Evolutionary conservation across 2,329 filamentous ascomycete genomes (phyloP).

Genomic region (Colletotrichum sp.): DNA sequence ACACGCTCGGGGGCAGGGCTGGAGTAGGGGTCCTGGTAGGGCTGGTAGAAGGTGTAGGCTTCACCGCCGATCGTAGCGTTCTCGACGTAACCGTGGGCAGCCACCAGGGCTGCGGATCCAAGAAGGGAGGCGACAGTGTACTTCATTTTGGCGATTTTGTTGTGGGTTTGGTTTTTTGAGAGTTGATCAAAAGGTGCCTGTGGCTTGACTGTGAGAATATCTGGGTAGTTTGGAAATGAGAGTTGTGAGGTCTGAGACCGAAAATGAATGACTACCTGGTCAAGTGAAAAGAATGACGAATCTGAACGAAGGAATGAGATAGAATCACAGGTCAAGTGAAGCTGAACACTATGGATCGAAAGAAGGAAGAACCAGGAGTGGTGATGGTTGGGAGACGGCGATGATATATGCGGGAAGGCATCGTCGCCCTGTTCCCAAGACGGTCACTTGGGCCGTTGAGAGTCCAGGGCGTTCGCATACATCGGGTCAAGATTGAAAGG

Average conservation of each 20-base stretch:
- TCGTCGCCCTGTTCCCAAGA: constrained; percentile 5
- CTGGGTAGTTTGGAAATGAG: constrained; percentile 6
- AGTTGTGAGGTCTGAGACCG: constrained; percentile 16
- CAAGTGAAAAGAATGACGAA: constrained; percentile 22
- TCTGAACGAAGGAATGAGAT: constrained; percentile 20
- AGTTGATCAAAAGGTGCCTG: neutral
- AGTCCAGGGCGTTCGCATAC: neutral
- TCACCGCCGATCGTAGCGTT: constrained; percentile 46
- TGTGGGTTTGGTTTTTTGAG: neutral
- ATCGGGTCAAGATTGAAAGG: constrained; percentile 17
- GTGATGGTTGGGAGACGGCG: neutral
- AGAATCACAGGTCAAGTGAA: constrained; percentile 22
- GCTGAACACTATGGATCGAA: constrained; percentile 18
- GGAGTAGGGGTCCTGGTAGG: constrained; percentile 48
- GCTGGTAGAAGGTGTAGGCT: constrained; percentile 37
- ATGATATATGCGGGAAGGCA: constrained; percentile 13
- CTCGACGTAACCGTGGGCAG: constrained; percentile 55
- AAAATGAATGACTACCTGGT: constrained; percentile 22
- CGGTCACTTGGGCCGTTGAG: neutral
- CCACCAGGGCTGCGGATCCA: constrained; percentile 42
- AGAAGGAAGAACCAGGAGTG: neutral
- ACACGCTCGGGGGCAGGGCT: constrained; percentile 50
- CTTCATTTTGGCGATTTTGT: constrained; percentile 21
- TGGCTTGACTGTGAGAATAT: constrained; percentile 18
- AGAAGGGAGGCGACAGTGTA: constrained; percentile 27